Evolutionary conservation across 148 eudicot species (phyloP), one percentile per base, ranked within the genome.

Genomic region (Beta vulgaris): DNA sequence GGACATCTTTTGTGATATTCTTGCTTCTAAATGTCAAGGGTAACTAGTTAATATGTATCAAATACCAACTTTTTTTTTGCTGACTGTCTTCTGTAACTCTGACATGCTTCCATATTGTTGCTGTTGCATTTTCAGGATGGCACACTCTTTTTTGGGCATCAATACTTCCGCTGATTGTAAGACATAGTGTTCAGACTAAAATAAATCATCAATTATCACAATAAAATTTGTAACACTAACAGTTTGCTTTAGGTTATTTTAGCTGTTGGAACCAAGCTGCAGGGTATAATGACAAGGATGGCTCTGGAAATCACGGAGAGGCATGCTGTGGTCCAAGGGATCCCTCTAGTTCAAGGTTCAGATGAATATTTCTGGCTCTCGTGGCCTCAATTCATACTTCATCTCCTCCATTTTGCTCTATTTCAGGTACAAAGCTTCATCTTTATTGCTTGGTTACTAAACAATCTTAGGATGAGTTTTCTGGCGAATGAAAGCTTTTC

Each of bases 241-340:
- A 6, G 8, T 62, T 74, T 68, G 39, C 2, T 77, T 71, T 82
- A 94, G 98, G 80, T 89, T 49, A 85, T 94, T 76, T 86, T 94
- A 72, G 96, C 93, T 53, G 95, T 94, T 71, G 97, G 98, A 73
- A 90, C 98, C 60, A 91, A 94, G 85, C 91, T 94, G 80, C 98
- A 91, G 80, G 86, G 92, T 46, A 82, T 94, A 62, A 75, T 90
- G 79, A 87, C 92, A 59, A 83, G 57, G 65, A 94, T 94, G 98
- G 98, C 98, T 35, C 67, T 92, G 73, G 90, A 94, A 68, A 91
- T 90, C 84, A 86, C 86, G 23, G 92, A 91, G n/a, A 87, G 89
- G 59, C 96, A 91, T 73, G 85, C 91, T 72, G 97, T 94, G n/a
- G 85, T 91, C 74, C 93, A 90, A 81, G 98, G 98, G 19, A 94